Percentiles rank a stretch among this genome's conserved stretches.
phyloP scores from a whole-genome alignment of 2,329 filamentous ascomycete species.

The Lomentospora prolificans region DNA sequence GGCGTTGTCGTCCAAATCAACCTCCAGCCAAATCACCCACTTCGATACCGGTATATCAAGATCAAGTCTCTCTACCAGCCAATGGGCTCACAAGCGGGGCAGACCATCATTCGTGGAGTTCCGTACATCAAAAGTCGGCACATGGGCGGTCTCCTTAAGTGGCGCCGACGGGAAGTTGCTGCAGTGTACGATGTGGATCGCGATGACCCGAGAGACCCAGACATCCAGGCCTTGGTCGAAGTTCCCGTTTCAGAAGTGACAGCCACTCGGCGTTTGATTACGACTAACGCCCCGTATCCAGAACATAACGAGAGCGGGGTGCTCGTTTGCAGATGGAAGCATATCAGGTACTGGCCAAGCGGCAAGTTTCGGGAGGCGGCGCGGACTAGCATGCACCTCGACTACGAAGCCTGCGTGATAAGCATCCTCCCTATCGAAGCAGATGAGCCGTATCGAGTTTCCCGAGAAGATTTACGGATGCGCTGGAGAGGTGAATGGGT shows the following conservation, averaged over 20 bases:
- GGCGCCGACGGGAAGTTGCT: conserved; percentile 33
- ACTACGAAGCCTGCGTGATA: conserved; percentile 26
- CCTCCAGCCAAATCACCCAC: neutral
- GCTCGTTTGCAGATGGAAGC: conserved; percentile 45
- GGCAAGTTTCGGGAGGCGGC: conserved; percentile 10
- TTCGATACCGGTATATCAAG: conserved; percentile 9
- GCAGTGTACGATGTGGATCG: conserved; percentile 30
- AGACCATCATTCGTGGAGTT: conserved; percentile 23
- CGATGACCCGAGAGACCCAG: conserved; percentile 20
- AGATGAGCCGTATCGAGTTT: conserved; percentile 18
- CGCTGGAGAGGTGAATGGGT: conserved; percentile 29
- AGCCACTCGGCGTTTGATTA: conserved; percentile 30
- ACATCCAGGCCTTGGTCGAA: conserved; percentile 31
- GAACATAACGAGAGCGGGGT: conserved; percentile 22
- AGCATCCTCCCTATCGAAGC: conserved; percentile 21
- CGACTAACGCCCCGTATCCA: conserved; percentile 47
- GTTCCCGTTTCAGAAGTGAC: conserved; percentile 28
- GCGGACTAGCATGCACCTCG: conserved; percentile 15
- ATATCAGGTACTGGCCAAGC: conserved; percentile 19
- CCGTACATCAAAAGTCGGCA: conserved; percentile 25
- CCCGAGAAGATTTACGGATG: conserved; percentile 20
- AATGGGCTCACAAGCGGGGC: conserved; percentile 4
- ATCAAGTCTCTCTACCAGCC: conserved; percentile 29
- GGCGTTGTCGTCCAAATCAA: conserved; percentile 3
- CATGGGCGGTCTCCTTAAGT: conserved; percentile 25